Evolutionary conservation across 139 green algal genomes (phyloP).

Genomic region (Microglena sp.): DNA sequence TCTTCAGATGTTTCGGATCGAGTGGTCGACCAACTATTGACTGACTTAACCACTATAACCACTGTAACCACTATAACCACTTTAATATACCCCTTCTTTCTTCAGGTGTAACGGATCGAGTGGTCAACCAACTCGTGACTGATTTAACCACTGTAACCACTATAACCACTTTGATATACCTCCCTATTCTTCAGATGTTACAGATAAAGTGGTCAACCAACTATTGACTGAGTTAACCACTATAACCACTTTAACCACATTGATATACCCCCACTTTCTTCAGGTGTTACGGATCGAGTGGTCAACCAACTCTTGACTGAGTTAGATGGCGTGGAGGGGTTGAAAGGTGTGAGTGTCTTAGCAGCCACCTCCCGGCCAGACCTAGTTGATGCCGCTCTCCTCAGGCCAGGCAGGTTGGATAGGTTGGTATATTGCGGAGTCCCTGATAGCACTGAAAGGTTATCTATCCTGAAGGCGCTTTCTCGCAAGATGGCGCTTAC

Average conservation of each 20-base stretch:
- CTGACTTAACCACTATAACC: too few species aligned
- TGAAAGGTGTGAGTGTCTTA: constrained; percentile 83
- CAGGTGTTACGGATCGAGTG: constrained; percentile 81
- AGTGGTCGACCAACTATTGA: too few species aligned
- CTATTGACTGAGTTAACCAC: too few species aligned
- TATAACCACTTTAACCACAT: too few species aligned
- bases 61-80: too few species aligned
- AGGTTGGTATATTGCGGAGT: constrained; percentile 55
- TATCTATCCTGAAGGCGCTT: constrained; percentile 36
- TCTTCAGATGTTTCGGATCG: too few species aligned
- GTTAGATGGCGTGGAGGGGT: constrained; percentile 90
- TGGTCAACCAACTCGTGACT: constrained; percentile 96
- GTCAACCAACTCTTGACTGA: constrained; percentile 97
- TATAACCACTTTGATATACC: too few species aligned
- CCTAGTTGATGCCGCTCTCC: constrained; percentile 59
- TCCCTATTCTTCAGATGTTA: too few species aligned
- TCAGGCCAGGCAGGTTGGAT: constrained; percentile 78
- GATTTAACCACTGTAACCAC: too few species aligned
- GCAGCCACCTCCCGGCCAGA: constrained; percentile 62
- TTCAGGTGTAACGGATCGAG: constrained; percentile 75
- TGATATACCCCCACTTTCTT: too few species aligned
- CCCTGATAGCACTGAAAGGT: constrained; percentile 22
- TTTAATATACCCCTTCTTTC: too few species aligned
- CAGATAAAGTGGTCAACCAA: too few species aligned
- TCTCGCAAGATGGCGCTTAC: constrained; percentile 37